Evolutionary conservation across 768 basidiomycete genomes (phyloP).

Genomic region (Chlorophyllum brunneum): DNA sequence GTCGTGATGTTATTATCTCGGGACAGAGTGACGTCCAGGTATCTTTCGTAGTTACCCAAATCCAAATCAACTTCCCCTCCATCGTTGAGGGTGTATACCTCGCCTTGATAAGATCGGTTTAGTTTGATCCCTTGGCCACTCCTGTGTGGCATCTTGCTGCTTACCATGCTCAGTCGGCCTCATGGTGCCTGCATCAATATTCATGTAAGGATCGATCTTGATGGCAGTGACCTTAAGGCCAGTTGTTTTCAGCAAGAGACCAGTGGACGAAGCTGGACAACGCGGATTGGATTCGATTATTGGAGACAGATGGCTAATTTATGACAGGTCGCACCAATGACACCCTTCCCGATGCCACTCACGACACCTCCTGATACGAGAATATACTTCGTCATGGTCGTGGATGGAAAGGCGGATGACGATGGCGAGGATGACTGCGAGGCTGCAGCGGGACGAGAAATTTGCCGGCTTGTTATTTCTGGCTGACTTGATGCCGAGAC

Average conservation of each 20-base stretch:
- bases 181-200: slow-evolving; percentile 99
- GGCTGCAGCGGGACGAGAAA: slow-evolving; percentile 6
- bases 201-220: slow-evolving; percentile 99
- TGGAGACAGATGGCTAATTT: not conserved
- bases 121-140: not conserved
- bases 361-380: slow-evolving; percentile 96
- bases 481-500: no score
- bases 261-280: slow-evolving; percentile 86
- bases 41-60: slow-evolving; percentile 97
- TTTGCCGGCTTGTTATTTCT: not conserved
- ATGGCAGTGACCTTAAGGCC: slow-evolving; percentile 97
- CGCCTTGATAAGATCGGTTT: slow-evolving; percentile 48
- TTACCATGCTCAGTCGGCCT: slow-evolving; percentile 95
- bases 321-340: slow-evolving; percentile 74
- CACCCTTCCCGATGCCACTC: slow-evolving; percentile 98
- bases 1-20: slow-evolving; percentile 98
- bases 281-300: not conserved
- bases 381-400: slow-evolving; percentile 90
- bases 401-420: not conserved
- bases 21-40: slow-evolving; percentile 90
- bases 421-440: not conserved
- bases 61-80: slow-evolving; percentile 98
- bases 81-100: slow-evolving; percentile 97
- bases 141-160: slow-evolving; percentile 19
- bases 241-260: slow-evolving; percentile 89